Base-by-base conservation (phyloP, 2,329 filamentous ascomycete species). In the Pyrenochaeta sp. region DNA sequence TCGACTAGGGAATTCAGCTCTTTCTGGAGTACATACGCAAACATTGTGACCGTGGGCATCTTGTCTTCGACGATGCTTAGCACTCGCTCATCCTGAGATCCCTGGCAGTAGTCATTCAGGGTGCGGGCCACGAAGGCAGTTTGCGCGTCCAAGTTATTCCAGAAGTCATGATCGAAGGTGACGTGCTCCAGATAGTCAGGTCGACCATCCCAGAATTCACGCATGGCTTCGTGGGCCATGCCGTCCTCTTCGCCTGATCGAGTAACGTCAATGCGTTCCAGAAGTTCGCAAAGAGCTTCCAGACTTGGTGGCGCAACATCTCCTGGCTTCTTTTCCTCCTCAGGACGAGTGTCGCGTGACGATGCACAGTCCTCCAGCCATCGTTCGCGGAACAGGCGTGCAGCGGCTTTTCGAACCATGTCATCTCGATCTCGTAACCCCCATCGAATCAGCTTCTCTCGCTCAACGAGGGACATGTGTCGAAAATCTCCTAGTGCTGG, bases 361-460 rank as follows among this genome's bases (percentile, higher is more conserved):
- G 87, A 87, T 5, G 89, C 91, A 60, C 92, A 96, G 64, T 97
- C 90, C 65, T 97, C 93, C 49, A 99, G 93, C 94, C 94, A 99
- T n/a, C 90, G 84, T 65, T 96, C 92, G 49, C 88, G 85, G 74
- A 99, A 99, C 6, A 97, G 78, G 31, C 89, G 87, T 6, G 89
- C 90, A 3, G 94, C 89, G 7, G 93, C 93, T 69, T 96, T 96
- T 38, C 92, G 85, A 9, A 99, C 94, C 58, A 88, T 90, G 56
- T 97, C 93, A 57, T 99, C 94, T 70, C 94, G 84, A 68, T 99
- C 94, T 26, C 92, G 85, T 27, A 99, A 77, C 36, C 94, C 94
- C 94, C 94, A 99, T 26, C 94, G 84, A 19, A 99, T 81, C 21
- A 99, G 80, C 72, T 97, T 97, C 72, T 99, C 94, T 65, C 94